These are phyloP conservation scores for Chlamydomonas schloesseri DNA, from an alignment of 139 green algal species.

Conservation along the genomic window DNA sequence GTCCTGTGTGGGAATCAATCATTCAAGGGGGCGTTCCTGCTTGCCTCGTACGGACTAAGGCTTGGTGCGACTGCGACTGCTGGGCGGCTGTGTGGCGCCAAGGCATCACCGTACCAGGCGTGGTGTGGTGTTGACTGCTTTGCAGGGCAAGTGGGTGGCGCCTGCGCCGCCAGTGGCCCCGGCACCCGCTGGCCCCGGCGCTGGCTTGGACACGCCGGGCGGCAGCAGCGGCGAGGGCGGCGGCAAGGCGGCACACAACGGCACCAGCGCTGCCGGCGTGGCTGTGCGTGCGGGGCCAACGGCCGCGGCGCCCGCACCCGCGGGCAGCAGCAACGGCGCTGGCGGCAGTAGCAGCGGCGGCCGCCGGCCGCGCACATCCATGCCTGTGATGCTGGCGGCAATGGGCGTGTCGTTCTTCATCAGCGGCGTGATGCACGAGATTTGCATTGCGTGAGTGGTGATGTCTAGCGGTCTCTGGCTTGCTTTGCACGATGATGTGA, in stretches of 20 bases:
- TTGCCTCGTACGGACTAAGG: too few relatives aligned
- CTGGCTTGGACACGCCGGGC: too few relatives aligned
- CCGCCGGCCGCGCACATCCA: neutral
- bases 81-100: too few relatives aligned
- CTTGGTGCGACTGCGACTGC: too few relatives aligned
- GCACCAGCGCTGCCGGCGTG: neutral
- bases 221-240: neutral
- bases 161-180: neutral
- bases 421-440: conserved; percentile 56
- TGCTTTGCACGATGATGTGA: neutral
- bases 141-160: neutral
- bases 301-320: neutral
- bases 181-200: neutral
- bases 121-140: too few relatives aligned
- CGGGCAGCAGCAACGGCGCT: neutral
- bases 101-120: too few relatives aligned
- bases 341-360: neutral
- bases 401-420: conserved; percentile 30
- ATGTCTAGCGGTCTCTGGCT: neutral
- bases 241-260: neutral
- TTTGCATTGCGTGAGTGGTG: conserved; percentile 35
- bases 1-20: too few relatives aligned
- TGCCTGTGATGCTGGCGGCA: conserved; percentile 2
- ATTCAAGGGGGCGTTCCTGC: too few relatives aligned
- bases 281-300: neutral